These are phyloP conservation scores for Ziziphus jujuba DNA, from an alignment of 306 rosid species.

Conservation along the genomic window DNA sequence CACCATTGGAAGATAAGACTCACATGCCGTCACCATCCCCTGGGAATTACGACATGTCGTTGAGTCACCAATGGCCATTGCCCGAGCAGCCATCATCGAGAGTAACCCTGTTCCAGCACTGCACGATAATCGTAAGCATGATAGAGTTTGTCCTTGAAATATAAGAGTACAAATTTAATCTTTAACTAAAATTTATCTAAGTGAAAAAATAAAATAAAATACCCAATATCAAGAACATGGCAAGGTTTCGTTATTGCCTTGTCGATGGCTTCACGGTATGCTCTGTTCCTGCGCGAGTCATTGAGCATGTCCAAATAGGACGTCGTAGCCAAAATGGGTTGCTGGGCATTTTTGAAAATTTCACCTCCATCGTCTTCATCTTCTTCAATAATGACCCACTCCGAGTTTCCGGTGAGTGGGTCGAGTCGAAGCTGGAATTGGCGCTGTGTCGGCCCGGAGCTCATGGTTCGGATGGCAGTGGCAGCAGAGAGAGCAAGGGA, in stretches of 20 bases:
- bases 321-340: slow-evolving; percentile 64
- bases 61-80: slow-evolving; percentile 51
- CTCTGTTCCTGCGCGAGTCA: slow-evolving; percentile 67
- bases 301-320: slow-evolving; percentile 95
- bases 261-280: slow-evolving; percentile 73
- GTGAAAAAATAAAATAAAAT: background rate
- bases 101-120: slow-evolving; percentile 96
- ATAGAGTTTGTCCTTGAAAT: background rate
- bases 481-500: slow-evolving; percentile 7
- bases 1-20: slow-evolving; percentile 97
- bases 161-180: background rate
- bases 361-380: slow-evolving; percentile 27
- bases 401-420: slow-evolving; percentile 85
- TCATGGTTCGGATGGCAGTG: slow-evolving; percentile 50
- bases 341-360: slow-evolving; percentile 29
- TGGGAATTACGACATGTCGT: slow-evolving; percentile 22
- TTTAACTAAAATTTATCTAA: background rate
- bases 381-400: slow-evolving; percentile 84
- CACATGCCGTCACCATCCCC: slow-evolving; percentile 80
- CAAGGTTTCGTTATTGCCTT: slow-evolving; percentile 66
- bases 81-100: slow-evolving; percentile 93
- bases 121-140: slow-evolving; percentile 14
- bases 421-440: slow-evolving; percentile 74
- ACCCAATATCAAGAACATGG: slow-evolving; percentile 91
- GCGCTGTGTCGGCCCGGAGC: slow-evolving; percentile 50